Evolutionary conservation across 257 asterid genomes (phyloP), one percentile per base, ranked within the genome.

Genomic region (Fraxinus excelsior): DNA sequence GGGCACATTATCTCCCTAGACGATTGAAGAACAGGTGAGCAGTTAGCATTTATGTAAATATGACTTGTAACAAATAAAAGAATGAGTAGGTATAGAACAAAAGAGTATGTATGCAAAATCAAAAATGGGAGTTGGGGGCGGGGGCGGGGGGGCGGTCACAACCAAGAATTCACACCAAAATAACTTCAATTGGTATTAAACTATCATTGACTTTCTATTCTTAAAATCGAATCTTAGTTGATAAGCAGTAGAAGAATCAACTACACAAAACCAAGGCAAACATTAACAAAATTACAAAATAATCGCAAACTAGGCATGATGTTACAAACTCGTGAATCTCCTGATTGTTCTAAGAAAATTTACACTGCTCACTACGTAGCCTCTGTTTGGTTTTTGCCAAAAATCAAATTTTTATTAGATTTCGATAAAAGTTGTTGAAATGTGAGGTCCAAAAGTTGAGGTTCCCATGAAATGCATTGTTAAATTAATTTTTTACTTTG

Each of bases 1-100:
- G 74, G 97, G 97, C 29, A 93, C 96, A 84, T 87, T 82, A 76
- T 84, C 90, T 86, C 99, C 99, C 99, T 96, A 74, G 73, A 42
- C 71, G 76, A 75, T 79, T 49, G 32, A 67, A 78, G 75, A 58
- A 46, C 38, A 72, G 11, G 21, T 68, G 71, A 58, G 28, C 44
- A 53, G 28, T 79, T 67, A 82, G 37, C 37, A 83, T 19, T 56
- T 62, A 64, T 66, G 72, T 70, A 78, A 80, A 71, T 68, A 71
- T 71, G 31, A 44, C 21, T 51, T 31, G 42, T 12, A 35, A 71
- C 68, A 44, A 34, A 71, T 34, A 78, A 74, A 53, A 13, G 21
- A 32, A 68, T 9, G 53, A 80, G 6, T 76, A 67, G 58, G 29
- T 16, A 38, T 28, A 74, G 51, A 53, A 58, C 32, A 67, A 34